Percentiles rank a stretch among this genome's conserved stretches.
These are phyloP conservation scores for Saccharomyces hybrid DNA, from an alignment of 1,139 yeast genomes.

Conservation along the genomic window DNA sequence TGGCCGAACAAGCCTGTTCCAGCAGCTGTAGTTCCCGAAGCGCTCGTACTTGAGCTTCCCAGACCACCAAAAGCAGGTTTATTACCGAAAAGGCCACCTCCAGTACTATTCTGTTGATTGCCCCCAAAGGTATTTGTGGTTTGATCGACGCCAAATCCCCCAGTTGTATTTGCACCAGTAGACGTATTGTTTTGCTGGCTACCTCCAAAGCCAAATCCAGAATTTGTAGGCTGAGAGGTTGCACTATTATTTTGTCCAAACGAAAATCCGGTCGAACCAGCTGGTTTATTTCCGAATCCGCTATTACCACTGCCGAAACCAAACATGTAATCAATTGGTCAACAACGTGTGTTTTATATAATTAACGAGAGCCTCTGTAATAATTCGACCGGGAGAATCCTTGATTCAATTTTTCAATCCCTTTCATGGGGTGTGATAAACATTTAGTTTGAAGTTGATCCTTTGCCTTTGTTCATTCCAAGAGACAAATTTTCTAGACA, in stretches of 20 bases:
- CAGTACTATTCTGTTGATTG: slow-evolving; percentile 6
- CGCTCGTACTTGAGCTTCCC: background rate
- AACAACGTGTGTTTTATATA: slow-evolving; percentile 6
- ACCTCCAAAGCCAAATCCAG: slow-evolving; percentile 7
- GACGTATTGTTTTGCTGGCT: slow-evolving; percentile 2
- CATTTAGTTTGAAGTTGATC: background rate
- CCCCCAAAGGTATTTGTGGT: background rate
- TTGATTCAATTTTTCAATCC: background rate
- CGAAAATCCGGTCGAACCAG: slow-evolving; percentile 10
- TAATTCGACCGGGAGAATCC: background rate
- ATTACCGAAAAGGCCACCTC: slow-evolving; percentile 25
- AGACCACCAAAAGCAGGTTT: slow-evolving; percentile 4
- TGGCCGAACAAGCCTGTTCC: background rate
- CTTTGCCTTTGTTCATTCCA: background rate
- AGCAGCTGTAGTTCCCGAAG: background rate
- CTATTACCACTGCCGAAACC: slow-evolving; percentile 11
- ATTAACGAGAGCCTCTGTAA: background rate
- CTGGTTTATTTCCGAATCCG: slow-evolving; percentile 12
- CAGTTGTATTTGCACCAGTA: slow-evolving; percentile 4
- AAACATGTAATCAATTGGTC: slow-evolving; percentile 7
- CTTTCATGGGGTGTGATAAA: background rate
- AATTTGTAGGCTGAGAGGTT: slow-evolving; percentile 5
- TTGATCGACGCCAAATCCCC: slow-evolving; percentile 4
- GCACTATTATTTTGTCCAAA: slow-evolving; percentile 9
- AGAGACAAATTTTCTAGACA: background rate